These are phyloP conservation scores for Dactylellina haptotyla DNA, from an alignment of 2,329 filamentous ascomycete species.

Conservation along the genomic window DNA sequence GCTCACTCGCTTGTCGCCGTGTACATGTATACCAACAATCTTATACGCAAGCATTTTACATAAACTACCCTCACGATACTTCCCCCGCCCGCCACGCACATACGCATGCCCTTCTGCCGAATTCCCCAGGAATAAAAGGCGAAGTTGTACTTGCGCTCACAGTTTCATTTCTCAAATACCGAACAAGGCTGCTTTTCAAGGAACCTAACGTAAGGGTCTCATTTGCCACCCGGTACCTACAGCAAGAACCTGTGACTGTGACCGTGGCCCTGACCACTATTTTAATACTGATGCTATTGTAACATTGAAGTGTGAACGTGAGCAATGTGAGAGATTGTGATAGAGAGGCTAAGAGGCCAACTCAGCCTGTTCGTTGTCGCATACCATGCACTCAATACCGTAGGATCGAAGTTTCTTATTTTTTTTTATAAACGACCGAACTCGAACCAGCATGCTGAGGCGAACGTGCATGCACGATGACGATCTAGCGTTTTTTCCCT, in stretches of 20 bases:
- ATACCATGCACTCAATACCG: neutral
- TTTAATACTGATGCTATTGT: too few species aligned
- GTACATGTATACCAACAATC: neutral
- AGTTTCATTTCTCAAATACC: too few species aligned
- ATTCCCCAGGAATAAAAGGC: neutral
- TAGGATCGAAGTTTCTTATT: neutral
- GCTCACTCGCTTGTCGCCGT: neutral
- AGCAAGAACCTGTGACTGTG: neutral
- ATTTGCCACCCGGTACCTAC: constrained; percentile 22
- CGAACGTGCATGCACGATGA: constrained; percentile 33
- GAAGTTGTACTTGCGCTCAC: neutral
- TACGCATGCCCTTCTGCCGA: neutral
- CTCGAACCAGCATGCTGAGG: too few species aligned
- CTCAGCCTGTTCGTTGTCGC: constrained; percentile 1
- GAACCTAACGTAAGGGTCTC: constrained; percentile 39
- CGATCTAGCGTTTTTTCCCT: constrained; percentile 21
- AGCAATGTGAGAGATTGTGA: too few species aligned
- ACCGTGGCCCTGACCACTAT: too few species aligned
- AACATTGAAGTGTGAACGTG: too few species aligned
- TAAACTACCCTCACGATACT: too few species aligned
- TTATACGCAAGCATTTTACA: too few species aligned
- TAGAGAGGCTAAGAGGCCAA: constrained; percentile 2
- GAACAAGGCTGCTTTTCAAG: too few species aligned
- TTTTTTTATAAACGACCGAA: neutral
- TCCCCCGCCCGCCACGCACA: too few species aligned